A percentile compares a stretch with the other conserved stretches of the same genome.
phyloP scores from a whole-genome alignment of 1,284 basidiomycete genomes.

The Naganishia albida region DNA sequence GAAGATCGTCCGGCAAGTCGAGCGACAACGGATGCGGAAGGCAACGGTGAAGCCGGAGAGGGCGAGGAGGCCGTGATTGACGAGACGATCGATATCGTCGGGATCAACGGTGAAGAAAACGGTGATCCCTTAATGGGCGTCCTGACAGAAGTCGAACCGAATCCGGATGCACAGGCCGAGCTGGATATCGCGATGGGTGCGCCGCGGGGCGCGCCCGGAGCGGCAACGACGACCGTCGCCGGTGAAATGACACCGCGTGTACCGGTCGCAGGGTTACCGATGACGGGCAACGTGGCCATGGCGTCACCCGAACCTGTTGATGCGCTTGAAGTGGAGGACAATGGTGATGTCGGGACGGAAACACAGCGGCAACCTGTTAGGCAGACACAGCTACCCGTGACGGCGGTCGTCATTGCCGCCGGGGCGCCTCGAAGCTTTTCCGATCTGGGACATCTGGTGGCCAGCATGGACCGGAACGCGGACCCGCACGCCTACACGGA shows the following conservation, averaged over 20 bases:
- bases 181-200: constrained; percentile 84
- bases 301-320: constrained; percentile 15
- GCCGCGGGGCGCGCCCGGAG: constrained; percentile 76
- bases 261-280: constrained; percentile 27
- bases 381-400: constrained; percentile 20
- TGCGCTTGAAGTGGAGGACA: constrained; percentile 8
- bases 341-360: constrained; percentile 14
- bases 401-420: constrained; percentile 49
- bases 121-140: constrained; percentile 22
- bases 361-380: constrained; percentile 8
- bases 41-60: constrained; percentile 19
- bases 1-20: constrained; percentile 30
- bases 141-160: constrained; percentile 27
- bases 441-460: constrained; percentile 51
- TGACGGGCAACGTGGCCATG: constrained; percentile 6
- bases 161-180: constrained; percentile 54
- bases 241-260: constrained; percentile 57
- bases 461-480: constrained; percentile 49
- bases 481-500: constrained; percentile 67
- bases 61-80: constrained; percentile 36
- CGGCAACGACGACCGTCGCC: constrained; percentile 46
- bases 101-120: constrained; percentile 58
- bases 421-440: constrained; percentile 53
- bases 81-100: constrained; percentile 58
- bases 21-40: constrained; percentile 31